These are phyloP conservation scores for Ulvella scutata DNA, from an alignment of 139 green algal genomes.

Conservation along the genomic window DNA sequence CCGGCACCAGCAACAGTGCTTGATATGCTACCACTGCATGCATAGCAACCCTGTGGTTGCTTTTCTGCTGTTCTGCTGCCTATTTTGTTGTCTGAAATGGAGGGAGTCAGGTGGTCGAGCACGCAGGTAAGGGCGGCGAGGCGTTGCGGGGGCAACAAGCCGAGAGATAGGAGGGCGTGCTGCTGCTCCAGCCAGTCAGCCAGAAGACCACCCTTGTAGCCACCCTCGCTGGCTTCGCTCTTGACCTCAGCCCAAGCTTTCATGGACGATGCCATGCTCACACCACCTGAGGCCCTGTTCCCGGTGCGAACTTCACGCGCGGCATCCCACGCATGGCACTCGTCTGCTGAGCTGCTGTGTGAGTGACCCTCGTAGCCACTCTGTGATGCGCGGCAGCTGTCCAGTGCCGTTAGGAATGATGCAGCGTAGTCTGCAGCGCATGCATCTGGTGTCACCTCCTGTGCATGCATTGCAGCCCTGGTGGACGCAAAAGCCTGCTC, in stretches of 20 bases:
- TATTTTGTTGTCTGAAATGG: too few relatives aligned
- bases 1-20: neutral
- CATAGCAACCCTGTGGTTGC: too few relatives aligned
- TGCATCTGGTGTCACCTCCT: too few relatives aligned
- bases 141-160: slow-evolving; percentile 9
- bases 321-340: neutral
- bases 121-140: slow-evolving; percentile 10
- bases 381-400: too few relatives aligned
- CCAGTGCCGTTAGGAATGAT: too few relatives aligned
- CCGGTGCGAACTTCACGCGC: neutral
- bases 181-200: neutral
- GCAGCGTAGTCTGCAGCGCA: too few relatives aligned
- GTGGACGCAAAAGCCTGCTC: too few relatives aligned
- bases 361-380: neutral
- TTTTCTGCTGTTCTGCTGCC: too few relatives aligned
- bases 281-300: neutral
- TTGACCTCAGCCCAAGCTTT: neutral
- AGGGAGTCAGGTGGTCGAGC: slow-evolving; percentile 10
- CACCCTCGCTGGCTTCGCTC: neutral
- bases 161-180: neutral
- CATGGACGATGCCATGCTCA: neutral
- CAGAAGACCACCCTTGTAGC: neutral
- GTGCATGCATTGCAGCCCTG: too few relatives aligned
- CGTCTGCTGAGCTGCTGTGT: neutral
- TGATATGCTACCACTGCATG: too few relatives aligned